Evolutionary conservation across 2,329 filamentous ascomycete species (phyloP), one percentile per base, ranked within the genome.

Genomic region (Fusarium paranaense): DNA sequence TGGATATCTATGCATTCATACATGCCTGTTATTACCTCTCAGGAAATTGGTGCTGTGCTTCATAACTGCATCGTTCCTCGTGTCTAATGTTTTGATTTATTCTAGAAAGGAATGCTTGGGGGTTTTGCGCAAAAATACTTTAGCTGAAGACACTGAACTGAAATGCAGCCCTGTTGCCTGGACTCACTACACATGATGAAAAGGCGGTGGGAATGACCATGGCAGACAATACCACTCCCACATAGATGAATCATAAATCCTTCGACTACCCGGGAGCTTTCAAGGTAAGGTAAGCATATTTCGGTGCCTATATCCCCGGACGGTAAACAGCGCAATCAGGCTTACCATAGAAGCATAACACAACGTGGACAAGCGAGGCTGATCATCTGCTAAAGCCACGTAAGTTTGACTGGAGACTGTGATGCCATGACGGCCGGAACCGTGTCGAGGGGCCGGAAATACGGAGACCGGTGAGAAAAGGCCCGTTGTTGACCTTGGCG

Each of bases 301-400:
- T 32, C 32, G 18, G 27, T 9, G 27, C 18, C 10, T 54, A 54
- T 32, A 54, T 32, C 47, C 47, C 47, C 47, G 32, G 47, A 54
- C 47, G 4, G 47, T 32, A 54, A 32, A 54, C 18, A 9, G 4
- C 6, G 11, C 7, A 20, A 54, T 54, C 47, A 54, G 47, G 18
- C 47, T 32, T 54, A 32, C 18, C n/a, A 14, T 20, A 54, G 47
- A 54, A 54, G 47, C 47, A 54, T 54, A 54, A 54, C 18, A 52
- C 18, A 52, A 52, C 27, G 18, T 20, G 25, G n/a, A 32, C 27
- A 54, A 30, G 47, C 47, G 27, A 54, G 47, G 27, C 18, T 6
- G 47, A 32, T 32, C 47, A 54, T 54, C 47, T 14, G 27, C 7
- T 18, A 32, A 32, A 54, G 47, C 18, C 27, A 54, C 47, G 47